Evolutionary conservation across 2,329 filamentous ascomycete genomes (phyloP), one percentile per base, ranked within the genome.

Genomic region (Phaeoacremonium minimum): DNA sequence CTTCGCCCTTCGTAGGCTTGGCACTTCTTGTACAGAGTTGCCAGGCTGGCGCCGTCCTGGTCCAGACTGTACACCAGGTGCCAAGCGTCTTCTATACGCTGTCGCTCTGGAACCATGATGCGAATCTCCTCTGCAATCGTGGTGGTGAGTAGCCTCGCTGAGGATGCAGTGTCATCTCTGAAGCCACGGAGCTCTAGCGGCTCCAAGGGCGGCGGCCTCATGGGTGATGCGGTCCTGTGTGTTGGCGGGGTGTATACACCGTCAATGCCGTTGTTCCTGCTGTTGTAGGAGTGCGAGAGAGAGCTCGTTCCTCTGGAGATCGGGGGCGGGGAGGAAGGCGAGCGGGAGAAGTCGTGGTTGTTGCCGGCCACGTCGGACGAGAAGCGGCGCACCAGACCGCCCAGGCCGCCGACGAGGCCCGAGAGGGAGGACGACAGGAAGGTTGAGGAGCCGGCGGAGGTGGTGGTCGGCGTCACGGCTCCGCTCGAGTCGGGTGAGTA

Each of bases 71-170:
- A 98, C 26, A 84, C 75, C 34, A 97, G 66, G 36, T 73, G 75
- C 93, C 93, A 98, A 43, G 84, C 79, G 48, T 96, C 90, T 42
- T 84, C 78, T 30, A 98, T 80, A 60, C 95, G 87, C 42, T 97
- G 65, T 33, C 93, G 75, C 46, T 94, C 81, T 1, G 93, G 93
- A 15, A 97, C 69, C 52, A 97, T 81, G 28, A 94, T 76, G 32
- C 93, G 77, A 39, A 97, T 95, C 66, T 97, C 93, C 64, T 97
- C 93, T 4, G 91, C 93, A 18, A 97, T 68, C 9, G 80, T 75
- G 33, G 70, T 67, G 14, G 75, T 83, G 38, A 98, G 71, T 36
- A 97, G 68, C 46, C 78, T 75, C 32, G 79, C 80, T 22, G 70
- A 72, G 14, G 63, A 49, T 14, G 71, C 64, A 4, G 83, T 88